Percentiles rank a stretch among this genome's conserved stretches.
Evolutionary conservation across 257 asterid genomes (phyloP).

Genomic region (Capsicum baccatum): DNA sequence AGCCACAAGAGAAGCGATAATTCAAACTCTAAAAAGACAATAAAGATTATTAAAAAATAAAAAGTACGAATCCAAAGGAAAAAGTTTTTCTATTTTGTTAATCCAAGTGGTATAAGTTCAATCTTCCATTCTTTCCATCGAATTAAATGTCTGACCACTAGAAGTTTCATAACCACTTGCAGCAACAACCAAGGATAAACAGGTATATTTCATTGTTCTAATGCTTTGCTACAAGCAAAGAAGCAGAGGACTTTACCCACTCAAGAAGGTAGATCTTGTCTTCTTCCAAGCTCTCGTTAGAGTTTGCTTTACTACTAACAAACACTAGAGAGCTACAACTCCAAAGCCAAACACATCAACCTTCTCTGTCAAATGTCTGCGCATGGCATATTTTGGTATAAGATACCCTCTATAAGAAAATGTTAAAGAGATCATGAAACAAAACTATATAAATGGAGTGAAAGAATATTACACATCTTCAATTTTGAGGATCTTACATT

Average conservation of each 20-base stretch:
- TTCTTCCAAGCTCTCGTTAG: constrained; percentile 56
- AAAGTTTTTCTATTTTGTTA: not conserved
- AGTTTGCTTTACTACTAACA: constrained; percentile 66
- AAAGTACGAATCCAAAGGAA: not conserved
- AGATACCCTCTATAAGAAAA: constrained; percentile 64
- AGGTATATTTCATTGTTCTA: not conserved
- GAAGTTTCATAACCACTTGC: not conserved
- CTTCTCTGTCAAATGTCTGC: constrained; percentile 76
- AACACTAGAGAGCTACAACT: constrained; percentile 71
- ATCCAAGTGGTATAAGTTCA: not conserved
- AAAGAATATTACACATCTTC: not conserved
- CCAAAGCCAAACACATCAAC: constrained; percentile 74
- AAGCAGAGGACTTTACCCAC: constrained; percentile 53
- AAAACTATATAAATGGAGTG: not conserved
- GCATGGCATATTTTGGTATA: constrained; percentile 84
- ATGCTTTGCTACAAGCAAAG: not conserved
- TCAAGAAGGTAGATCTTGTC: constrained; percentile 71
- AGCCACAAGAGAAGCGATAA: not conserved
- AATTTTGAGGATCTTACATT: constrained; percentile 49
- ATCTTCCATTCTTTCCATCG: not conserved
- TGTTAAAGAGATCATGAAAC: not conserved
- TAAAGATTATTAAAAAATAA: not conserved
- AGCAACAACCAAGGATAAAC: not conserved
- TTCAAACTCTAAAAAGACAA: not conserved
- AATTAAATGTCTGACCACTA: not conserved